phyloP scores from a whole-genome alignment of 768 basidiomycete species.

The Scleroderma citrinum region DNA sequence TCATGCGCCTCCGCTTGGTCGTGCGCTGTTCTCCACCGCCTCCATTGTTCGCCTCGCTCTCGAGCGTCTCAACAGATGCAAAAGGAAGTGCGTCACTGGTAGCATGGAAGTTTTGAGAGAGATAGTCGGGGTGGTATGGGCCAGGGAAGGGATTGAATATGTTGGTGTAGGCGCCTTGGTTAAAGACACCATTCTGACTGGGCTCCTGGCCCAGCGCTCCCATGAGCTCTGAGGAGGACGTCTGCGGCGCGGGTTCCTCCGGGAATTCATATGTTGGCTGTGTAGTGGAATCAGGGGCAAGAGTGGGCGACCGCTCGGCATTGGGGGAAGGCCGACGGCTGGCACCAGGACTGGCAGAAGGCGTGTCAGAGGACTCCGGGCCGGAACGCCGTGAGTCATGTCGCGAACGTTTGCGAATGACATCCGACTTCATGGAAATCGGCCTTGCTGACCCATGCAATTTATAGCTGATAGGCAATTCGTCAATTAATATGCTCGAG shows the following conservation, averaged over 20 bases:
- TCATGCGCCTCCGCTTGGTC: constrained; percentile 70
- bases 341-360: constrained; percentile 69
- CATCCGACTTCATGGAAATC: constrained; percentile 88
- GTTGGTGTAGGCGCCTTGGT: constrained; percentile 25
- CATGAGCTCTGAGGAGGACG: constrained; percentile 47
- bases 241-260: constrained; percentile 37
- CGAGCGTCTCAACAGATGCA: constrained; percentile 41
- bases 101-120: constrained; percentile 45
- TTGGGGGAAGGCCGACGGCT: constrained; percentile 70
- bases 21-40: constrained; percentile 31
- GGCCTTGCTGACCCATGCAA: constrained; percentile 81
- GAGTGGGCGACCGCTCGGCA: constrained; percentile 53
- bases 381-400: constrained; percentile 67
- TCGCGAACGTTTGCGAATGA: constrained; percentile 81
- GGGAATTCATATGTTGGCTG: constrained; percentile 46
- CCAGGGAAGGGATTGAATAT: constrained; percentile 54
- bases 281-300: constrained; percentile 67
- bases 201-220: constrained; percentile 36
- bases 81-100: constrained; percentile 50
- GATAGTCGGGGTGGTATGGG: constrained; percentile 70
- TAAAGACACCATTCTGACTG: constrained; percentile 18
- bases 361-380: constrained; percentile 53
- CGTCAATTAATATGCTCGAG: constrained; percentile 3
- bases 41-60: constrained; percentile 32
- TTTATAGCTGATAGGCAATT: constrained; percentile 50